A percentile compares a stretch with the other conserved stretches of the same genome.
Evolutionary conservation across 2,329 filamentous ascomycete genomes (phyloP).

Genomic region (Coleophoma crateriformis): DNA sequence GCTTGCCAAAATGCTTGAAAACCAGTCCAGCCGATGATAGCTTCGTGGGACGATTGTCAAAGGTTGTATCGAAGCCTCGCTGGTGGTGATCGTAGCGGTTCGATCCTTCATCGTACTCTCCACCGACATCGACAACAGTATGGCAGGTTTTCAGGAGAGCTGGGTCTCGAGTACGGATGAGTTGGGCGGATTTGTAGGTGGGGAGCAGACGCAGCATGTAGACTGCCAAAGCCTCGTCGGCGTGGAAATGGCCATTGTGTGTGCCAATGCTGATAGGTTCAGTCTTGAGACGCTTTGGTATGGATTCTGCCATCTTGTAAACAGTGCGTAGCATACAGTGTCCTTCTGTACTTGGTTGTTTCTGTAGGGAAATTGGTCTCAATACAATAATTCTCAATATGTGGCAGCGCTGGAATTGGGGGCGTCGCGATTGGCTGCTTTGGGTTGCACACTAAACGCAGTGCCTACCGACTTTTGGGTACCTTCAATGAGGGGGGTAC

Average conservation of each 20-base stretch:
- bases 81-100: conserved; percentile 97
- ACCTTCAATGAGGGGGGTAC: too few species aligned
- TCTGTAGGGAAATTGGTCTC: too few species aligned
- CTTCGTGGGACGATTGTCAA: conserved; percentile 80
- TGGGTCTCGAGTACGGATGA: conserved; percentile 86
- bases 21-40: conserved; percentile 91
- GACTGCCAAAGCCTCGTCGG: conserved; percentile 94
- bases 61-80: conserved; percentile 79
- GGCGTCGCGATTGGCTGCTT: too few species aligned
- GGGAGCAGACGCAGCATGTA: conserved; percentile 91
- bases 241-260: conserved; percentile 98
- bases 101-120: conserved; percentile 72
- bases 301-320: conserved; percentile 62
- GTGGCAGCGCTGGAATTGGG: too few species aligned
- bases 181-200: conserved; percentile 64
- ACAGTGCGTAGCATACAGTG: conserved; percentile 37
- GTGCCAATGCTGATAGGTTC: conserved; percentile 62
- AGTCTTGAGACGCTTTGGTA: conserved; percentile 81
- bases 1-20: conserved; percentile 89
- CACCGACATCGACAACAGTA: conserved; percentile 96
- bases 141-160: conserved; percentile 74
- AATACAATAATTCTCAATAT: too few species aligned
- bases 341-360: conserved; percentile 3
- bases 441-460: too few species aligned
- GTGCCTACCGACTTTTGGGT: too few species aligned